Base-by-base conservation (phyloP, 1,139 yeast species). In the Blastobotrys serpentis region DNA sequence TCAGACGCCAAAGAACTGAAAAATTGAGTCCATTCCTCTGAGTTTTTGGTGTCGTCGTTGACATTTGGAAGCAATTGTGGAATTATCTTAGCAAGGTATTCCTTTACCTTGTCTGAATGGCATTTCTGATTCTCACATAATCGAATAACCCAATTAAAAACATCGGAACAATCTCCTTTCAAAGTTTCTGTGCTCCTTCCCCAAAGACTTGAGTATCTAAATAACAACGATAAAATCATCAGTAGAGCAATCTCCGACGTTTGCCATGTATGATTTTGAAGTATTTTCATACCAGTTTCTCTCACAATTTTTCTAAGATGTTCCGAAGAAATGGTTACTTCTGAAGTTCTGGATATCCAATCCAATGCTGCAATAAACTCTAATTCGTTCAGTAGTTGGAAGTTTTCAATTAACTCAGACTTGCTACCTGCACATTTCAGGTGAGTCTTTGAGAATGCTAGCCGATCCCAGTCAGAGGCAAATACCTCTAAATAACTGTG, bases 221-320 rank as follows among this genome's bases (percentile, higher is more conserved):
- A 17, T 14, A 46, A 19, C 6, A 43, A 18, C 19, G 21, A 25
- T 13, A 49, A 5, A 2, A 45, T 43, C 4, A 42, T 22, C 11
- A 42, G 18, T 1, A 48, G 14, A 11, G 46, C 52, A 3, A 50
- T 23, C 23, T 52, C 55, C 3, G 54, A 40, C 10, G 42, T 19
- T 23, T 46, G 50, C 48, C 46, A 46, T 8, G 43, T 33, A 17
- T 42, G 43, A 23, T 42, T 44, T 4, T 40, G 37, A 8, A 52
- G 42, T 4, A 50, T 25, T 13, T 44, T 49, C 25, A 22, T 19
- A n/a, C 53, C 53, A 16, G 39, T 7, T 14, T 18, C 16, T 17
- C 54, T 29, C 11, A 51, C 18, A 18, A 47, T n/a, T n/a, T 26
- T 42, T 11, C 33, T 5, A 11, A n/a, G 22, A 10, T 40, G 34